phyloP scores from a whole-genome alignment of 1,284 basidiomycete genomes.

The Cutaneotrichosporon sp. region DNA sequence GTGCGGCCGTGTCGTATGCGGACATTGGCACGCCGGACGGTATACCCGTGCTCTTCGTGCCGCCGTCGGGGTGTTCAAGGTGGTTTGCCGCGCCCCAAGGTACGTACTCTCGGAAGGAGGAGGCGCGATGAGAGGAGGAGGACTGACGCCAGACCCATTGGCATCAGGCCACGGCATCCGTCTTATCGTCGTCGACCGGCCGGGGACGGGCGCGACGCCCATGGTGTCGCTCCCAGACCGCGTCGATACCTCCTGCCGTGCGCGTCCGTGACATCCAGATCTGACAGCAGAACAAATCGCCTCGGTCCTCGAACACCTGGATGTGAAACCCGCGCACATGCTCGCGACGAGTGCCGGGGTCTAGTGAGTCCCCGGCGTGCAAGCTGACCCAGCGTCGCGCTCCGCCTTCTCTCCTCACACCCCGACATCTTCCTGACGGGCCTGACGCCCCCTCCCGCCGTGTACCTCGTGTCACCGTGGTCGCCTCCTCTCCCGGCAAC shows the following conservation, averaged over 20 bases:
- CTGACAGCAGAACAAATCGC: conserved; percentile 40
- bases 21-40: conserved; percentile 48
- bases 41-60: conserved; percentile 40
- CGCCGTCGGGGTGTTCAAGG: conserved; percentile 46
- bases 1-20: conserved; percentile 38
- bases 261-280: conserved; percentile 11
- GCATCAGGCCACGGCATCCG: conserved; percentile 39
- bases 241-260: conserved; percentile 40
- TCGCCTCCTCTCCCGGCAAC: conserved; percentile 38
- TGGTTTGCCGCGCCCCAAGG: conserved; percentile 51
- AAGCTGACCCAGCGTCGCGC: conserved; percentile 33
- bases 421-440: conserved; percentile 30
- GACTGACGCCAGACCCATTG: conserved; percentile 42
- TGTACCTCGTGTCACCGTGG: conserved; percentile 50
- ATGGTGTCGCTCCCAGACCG: conserved; percentile 39
- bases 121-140: no score
- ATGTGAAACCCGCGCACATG: conserved; percentile 39
- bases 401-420: conserved; percentile 41
- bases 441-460: conserved; percentile 34
- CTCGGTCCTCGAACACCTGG: conserved; percentile 46
- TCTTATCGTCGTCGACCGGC: conserved; percentile 47
- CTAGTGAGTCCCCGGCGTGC: conserved; percentile 32
- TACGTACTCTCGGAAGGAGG: conserved; percentile 16
- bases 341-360: conserved; percentile 46
- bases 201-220: conserved; percentile 45